phyloP scores from a whole-genome alignment of 345 rosid genomes.

The Rhizophora apiculata region DNA sequence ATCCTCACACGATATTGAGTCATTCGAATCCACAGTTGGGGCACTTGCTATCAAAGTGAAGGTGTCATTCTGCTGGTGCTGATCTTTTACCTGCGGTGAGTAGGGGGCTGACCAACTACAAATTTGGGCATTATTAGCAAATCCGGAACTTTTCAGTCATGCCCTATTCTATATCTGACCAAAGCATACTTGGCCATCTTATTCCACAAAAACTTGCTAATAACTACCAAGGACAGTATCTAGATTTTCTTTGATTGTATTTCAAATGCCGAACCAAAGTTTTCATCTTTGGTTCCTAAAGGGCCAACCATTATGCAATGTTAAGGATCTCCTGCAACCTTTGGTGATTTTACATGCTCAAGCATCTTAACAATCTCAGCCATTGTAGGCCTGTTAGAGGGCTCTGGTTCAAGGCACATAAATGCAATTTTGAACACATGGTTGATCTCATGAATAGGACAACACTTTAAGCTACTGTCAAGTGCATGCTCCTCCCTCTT shows the following conservation, averaged over 20 bases:
- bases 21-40: too few species aligned
- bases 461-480: conserved; percentile 50
- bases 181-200: too few species aligned
- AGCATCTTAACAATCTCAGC: conserved; percentile 81
- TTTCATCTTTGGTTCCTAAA: not conserved
- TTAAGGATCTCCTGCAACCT: conserved; percentile 21
- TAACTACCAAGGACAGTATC: too few species aligned
- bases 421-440: conserved; percentile 52
- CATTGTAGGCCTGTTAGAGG: conserved; percentile 76
- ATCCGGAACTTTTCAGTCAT: too few species aligned
- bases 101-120: too few species aligned
- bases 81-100: too few species aligned
- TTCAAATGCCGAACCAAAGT: not conserved
- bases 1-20: too few species aligned
- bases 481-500: conserved; percentile 59
- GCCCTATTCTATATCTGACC: too few species aligned
- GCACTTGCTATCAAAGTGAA: too few species aligned
- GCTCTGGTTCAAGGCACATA: conserved; percentile 81
- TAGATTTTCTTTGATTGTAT: not conserved
- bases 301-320: not conserved
- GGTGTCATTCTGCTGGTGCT: too few species aligned
- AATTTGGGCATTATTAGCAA: too few species aligned
- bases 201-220: too few species aligned
- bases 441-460: conserved; percentile 56
- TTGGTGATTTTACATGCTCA: conserved; percentile 42